These are phyloP conservation scores for Gnetum montanum DNA, from an alignment of 75 land plant genomes.

Conservation along the genomic window DNA sequence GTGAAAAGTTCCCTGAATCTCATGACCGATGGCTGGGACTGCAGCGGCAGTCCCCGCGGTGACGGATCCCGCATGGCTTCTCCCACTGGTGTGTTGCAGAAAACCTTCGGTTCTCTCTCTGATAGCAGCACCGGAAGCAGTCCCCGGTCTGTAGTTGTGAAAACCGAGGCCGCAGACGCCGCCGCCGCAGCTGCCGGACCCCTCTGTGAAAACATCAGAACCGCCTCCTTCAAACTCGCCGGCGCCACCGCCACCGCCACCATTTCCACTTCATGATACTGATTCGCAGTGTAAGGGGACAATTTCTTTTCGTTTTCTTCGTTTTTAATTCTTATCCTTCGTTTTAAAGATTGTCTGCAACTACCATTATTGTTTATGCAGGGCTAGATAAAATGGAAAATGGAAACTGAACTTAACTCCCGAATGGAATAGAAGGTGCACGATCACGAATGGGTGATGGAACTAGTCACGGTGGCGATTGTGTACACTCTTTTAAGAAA, in stretches of 20 bases:
- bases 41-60: conserved; percentile 6
- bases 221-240: conserved; percentile 1
- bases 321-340: too few species aligned
- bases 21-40: conserved; percentile 47
- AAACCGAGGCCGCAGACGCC: conserved; percentile 10
- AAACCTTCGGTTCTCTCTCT: conserved; percentile 41
- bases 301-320: too few species aligned
- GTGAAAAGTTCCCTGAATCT: conserved; percentile 30
- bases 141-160: conserved; percentile 16
- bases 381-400: too few species aligned
- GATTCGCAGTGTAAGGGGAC: too few species aligned
- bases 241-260: background rate
- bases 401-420: too few species aligned
- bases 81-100: conserved; percentile 59
- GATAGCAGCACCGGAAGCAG: conserved; percentile 59
- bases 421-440: too few species aligned
- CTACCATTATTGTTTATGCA: too few species aligned
- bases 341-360: too few species aligned
- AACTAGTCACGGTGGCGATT: too few species aligned
- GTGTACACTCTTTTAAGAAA: too few species aligned
- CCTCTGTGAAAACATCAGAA: conserved; percentile 12
- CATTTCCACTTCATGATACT: conserved; percentile 1
- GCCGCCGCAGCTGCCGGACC: conserved; percentile 7
- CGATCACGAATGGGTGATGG: too few species aligned
- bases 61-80: conserved; percentile 39